Percentiles rank a stretch among this genome's conserved stretches.
Evolutionary conservation across 176 grass and related monocot species (phyloP).

Genomic region (Sorghum bicolor): Sorghum_bicolor_NCBIv3 NC_012875.2:55368001-55368500

Average conservation of each 20-base stretch:
- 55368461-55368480: too few species aligned
- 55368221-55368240: too few species aligned
- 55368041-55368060: not conserved
- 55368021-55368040: not conserved
- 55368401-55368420: not conserved
- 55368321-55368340: too few species aligned
- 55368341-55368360: not conserved
- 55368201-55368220: not conserved
- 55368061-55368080: not conserved
- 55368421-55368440: too few species aligned
- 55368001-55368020: not conserved
- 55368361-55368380: not conserved
- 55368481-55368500: too few species aligned
- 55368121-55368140: not conserved
- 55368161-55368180: not conserved
- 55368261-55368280: too few species aligned
- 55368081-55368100: not conserved
- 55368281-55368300: too few species aligned
- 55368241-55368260: too few species aligned
- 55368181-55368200: not conserved
- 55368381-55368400: not conserved
- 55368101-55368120: not conserved
- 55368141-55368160: not conserved
- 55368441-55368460: too few species aligned
- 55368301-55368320: too few species aligned